These are phyloP conservation scores for Insectozyma bohioensis DNA, from an alignment of 1,139 yeast genomes.

Conservation along the genomic window DNA sequence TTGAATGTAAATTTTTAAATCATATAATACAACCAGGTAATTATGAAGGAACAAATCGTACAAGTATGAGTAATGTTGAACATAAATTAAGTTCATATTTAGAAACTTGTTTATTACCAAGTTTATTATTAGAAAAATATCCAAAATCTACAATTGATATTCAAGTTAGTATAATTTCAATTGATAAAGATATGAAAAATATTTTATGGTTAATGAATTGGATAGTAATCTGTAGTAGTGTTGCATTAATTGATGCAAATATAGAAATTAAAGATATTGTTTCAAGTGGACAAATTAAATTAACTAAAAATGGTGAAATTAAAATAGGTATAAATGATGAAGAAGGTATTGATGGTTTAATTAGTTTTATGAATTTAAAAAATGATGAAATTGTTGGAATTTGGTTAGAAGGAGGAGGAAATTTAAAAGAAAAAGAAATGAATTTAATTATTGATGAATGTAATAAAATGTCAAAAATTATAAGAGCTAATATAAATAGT, in stretches of 20 bases:
- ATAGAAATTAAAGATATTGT: slow-evolving; percentile 78
- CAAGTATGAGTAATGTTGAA: slow-evolving; percentile 47
- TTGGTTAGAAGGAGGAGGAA: slow-evolving; percentile 48
- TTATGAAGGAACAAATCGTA: slow-evolving; percentile 20
- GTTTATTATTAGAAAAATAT: slow-evolving; percentile 67
- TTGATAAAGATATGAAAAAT: slow-evolving; percentile 8
- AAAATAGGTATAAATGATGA: slow-evolving; percentile 15
- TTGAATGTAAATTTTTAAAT: slow-evolving; percentile 62
- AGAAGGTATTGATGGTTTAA: slow-evolving; percentile 38
- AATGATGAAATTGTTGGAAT: slow-evolving; percentile 56
- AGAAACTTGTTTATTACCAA: slow-evolving; percentile 57
- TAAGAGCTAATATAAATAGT: slow-evolving; percentile 49
- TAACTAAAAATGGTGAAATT: slow-evolving; percentile 17
- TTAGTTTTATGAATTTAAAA: slow-evolving; percentile 53
- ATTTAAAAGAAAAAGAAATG: slow-evolving; percentile 27
- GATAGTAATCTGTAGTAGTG: slow-evolving; percentile 58
- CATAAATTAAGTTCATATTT: slow-evolving; percentile 54
- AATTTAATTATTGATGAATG: slow-evolving; percentile 40
- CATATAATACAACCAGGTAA: slow-evolving; percentile 47
- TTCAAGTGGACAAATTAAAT: slow-evolving; percentile 60
- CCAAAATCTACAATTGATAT: slow-evolving; percentile 89
- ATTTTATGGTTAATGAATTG: slow-evolving; percentile 43
- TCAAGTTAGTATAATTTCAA: slow-evolving; percentile 63
- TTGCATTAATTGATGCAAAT: slow-evolving; percentile 83
- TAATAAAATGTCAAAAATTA: slow-evolving; percentile 37